These are phyloP conservation scores for Starmerella vitae DNA, from an alignment of 805 yeast genomes.

Conservation along the genomic window DNA sequence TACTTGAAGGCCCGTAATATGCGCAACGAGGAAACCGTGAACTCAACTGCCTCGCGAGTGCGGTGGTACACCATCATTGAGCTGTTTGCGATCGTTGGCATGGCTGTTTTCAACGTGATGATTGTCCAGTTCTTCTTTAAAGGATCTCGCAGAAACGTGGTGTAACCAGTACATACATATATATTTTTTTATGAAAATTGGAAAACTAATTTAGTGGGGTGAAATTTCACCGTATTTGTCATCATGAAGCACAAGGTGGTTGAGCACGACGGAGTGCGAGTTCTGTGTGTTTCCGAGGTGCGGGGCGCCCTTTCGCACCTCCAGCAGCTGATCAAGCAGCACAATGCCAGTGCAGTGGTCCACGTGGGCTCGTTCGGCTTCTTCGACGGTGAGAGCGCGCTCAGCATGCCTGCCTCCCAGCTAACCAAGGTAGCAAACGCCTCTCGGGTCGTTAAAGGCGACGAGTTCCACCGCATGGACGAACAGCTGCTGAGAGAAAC, in stretches of 20 bases:
- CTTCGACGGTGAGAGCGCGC: constrained; percentile 45
- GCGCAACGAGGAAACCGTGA: constrained; percentile 81
- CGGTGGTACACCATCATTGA: constrained; percentile 63
- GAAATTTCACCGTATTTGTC: too few relatives aligned
- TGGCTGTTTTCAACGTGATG: constrained; percentile 66
- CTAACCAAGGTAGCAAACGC: constrained; percentile 53
- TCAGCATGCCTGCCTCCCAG: constrained; percentile 35
- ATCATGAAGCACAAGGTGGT: constrained; percentile 1
- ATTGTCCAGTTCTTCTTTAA: constrained; percentile 70
- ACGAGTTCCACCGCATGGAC: constrained; percentile 35
- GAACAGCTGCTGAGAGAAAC: constrained; percentile 33
- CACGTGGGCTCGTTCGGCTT: constrained; percentile 77
- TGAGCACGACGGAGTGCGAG: constrained; percentile 25
- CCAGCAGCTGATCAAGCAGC: constrained; percentile 36
- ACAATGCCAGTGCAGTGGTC: constrained; percentile 40
- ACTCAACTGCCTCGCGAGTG: constrained; percentile 62
- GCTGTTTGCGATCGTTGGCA: constrained; percentile 58
- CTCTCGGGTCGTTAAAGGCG: constrained; percentile 42
- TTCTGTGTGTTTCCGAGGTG: constrained; percentile 42
- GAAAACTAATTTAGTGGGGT: too few relatives aligned
- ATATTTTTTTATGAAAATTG: too few relatives aligned
- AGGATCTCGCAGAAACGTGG: constrained; percentile 29
- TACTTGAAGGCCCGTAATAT: constrained; percentile 82
- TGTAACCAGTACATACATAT: constrained; percentile 19
- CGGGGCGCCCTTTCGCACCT: constrained; percentile 39